Percentiles rank a stretch among this genome's conserved stretches.
Conservation (phyloP, 148 eudicot genomes). For the Heliosperma pusillum region DNA sequence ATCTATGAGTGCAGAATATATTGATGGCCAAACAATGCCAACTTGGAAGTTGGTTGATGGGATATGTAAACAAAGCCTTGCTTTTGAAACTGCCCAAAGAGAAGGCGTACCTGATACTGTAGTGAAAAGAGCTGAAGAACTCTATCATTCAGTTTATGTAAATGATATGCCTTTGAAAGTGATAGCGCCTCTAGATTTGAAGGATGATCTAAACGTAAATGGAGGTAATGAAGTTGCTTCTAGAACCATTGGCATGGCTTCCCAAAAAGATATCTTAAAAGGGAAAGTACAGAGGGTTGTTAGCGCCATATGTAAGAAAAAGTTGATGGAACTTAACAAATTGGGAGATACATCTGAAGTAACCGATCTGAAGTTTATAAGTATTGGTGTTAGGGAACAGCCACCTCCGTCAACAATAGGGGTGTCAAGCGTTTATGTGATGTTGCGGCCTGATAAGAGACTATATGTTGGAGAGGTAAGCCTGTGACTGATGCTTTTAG, state of each 20-base stretch:
- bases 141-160: constrained; percentile 54
- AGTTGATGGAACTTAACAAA: constrained; percentile 44
- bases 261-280: constrained; percentile 29
- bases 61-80: constrained; percentile 92
- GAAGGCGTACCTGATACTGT: constrained; percentile 79
- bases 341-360: constrained; percentile 26
- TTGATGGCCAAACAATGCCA: constrained; percentile 69
- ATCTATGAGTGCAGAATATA: constrained; percentile 68
- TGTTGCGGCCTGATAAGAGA: constrained; percentile 71
- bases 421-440: constrained; percentile 85
- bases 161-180: constrained; percentile 29
- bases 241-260: constrained; percentile 11
- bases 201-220: constrained; percentile 13
- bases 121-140: constrained; percentile 72
- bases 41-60: constrained; percentile 95
- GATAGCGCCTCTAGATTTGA: constrained; percentile 2
- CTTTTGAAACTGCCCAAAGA: constrained; percentile 85
- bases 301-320: constrained; percentile 47
- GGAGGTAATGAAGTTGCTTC: constrained; percentile 20
- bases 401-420: constrained; percentile 94
- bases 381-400: constrained; percentile 65
- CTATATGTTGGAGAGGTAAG: constrained; percentile 87
- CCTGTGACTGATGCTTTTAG: neutral
- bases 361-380: constrained; percentile 42
- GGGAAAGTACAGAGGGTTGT: constrained; percentile 54